Conservation (phyloP, 2,329 filamentous ascomycete genomes). For the Niveomyces coronatus region DNA sequence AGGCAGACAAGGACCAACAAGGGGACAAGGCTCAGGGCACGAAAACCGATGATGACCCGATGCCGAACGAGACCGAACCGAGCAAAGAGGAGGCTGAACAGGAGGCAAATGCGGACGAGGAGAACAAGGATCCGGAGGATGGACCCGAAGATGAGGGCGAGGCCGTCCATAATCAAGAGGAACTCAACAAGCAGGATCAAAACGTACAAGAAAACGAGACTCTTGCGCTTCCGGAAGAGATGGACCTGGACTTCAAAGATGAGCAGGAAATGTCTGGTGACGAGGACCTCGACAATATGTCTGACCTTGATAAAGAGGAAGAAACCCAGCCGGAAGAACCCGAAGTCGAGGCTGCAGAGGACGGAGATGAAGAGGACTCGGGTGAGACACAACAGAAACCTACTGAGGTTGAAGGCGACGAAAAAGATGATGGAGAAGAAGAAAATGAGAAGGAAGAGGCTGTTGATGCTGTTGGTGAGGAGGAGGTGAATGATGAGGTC, state of each 20-base stretch:
- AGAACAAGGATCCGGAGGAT: slow-evolving; percentile 33
- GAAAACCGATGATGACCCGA: slow-evolving; percentile 53
- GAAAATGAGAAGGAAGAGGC: slow-evolving; percentile 32
- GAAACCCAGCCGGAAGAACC: slow-evolving; percentile 26
- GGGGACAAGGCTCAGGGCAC: slow-evolving; percentile 62
- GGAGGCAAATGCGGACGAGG: slow-evolving; percentile 38
- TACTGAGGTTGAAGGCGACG: slow-evolving; percentile 8
- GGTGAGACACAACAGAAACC: slow-evolving; percentile 26
- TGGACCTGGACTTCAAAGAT: slow-evolving; percentile 74
- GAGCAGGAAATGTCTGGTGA: slow-evolving; percentile 46
- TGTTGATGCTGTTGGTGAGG: slow-evolving; percentile 38
- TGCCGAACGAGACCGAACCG: slow-evolving; percentile 48
- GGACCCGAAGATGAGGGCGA: slow-evolving; percentile 53
- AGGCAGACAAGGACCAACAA: slow-evolving; percentile 74
- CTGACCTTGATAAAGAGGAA: slow-evolving; percentile 33
- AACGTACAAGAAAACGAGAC: slow-evolving; percentile 74
- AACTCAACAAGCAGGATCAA: slow-evolving; percentile 54
- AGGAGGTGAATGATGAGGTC: slow-evolving; percentile 19
- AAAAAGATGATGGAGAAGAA: slow-evolving; percentile 31
- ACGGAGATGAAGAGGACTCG: slow-evolving; percentile 27
- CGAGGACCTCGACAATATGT: slow-evolving; percentile 49
- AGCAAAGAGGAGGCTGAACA: slow-evolving; percentile 31
- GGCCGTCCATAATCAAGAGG: slow-evolving; percentile 42
- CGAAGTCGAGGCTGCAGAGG: slow-evolving; percentile 24
- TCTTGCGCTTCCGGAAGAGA: slow-evolving; percentile 76